These are phyloP conservation scores for Diaporthe sp. DNA, from an alignment of 2,329 filamentous ascomycete species.

Conservation along the genomic window DNA sequence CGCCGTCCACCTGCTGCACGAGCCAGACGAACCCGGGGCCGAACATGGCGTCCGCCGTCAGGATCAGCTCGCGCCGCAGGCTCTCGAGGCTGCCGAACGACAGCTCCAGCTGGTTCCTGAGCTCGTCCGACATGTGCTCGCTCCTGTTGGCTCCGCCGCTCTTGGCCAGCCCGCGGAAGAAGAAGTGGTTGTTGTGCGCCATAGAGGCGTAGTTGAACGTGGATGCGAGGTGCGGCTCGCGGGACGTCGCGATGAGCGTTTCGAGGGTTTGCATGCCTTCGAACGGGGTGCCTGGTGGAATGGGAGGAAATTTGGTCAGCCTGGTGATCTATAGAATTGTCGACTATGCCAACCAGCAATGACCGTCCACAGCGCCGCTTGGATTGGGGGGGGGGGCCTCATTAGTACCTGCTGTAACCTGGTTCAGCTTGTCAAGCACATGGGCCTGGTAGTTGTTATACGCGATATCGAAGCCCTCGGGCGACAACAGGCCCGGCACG, in stretches of 20 bases:
- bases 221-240: slow-evolving; percentile 79
- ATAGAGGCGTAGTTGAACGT: slow-evolving; percentile 97
- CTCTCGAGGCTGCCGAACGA: slow-evolving; percentile 88
- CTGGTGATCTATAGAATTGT: background rate
- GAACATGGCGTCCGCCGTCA: slow-evolving; percentile 91
- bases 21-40: slow-evolving; percentile 98
- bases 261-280: slow-evolving; percentile 71
- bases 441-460: slow-evolving; percentile 86
- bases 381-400: background rate
- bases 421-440: slow-evolving; percentile 81
- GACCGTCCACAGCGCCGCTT: background rate
- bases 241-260: slow-evolving; percentile 80
- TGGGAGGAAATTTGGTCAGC: slow-evolving; percentile 23
- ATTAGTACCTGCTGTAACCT: slow-evolving; percentile 72
- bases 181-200: slow-evolving; percentile 91
- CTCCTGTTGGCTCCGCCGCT: slow-evolving; percentile 56
- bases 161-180: slow-evolving; percentile 71
- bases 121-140: slow-evolving; percentile 44
- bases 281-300: slow-evolving; percentile 68
- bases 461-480: slow-evolving; percentile 76
- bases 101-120: slow-evolving; percentile 69
- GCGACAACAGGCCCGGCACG: slow-evolving; percentile 77
- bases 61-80: slow-evolving; percentile 81
- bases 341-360: background rate
- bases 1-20: slow-evolving; percentile 61